Percentiles rank a stretch among this genome's conserved stretches.
These are phyloP conservation scores for Luffa acutangula DNA, from an alignment of 306 rosid genomes.

Conservation along the genomic window DNA sequence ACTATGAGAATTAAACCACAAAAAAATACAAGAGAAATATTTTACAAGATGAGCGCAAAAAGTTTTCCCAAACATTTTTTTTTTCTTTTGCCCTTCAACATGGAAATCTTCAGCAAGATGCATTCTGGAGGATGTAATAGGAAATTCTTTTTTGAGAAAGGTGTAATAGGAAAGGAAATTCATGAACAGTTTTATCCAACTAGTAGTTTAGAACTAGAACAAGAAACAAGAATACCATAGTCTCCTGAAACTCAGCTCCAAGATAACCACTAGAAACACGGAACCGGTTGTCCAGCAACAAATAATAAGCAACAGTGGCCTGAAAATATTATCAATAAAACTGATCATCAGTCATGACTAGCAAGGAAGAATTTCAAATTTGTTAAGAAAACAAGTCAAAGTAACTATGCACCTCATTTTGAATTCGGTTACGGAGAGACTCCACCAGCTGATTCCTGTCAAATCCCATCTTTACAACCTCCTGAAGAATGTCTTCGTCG, in stretches of 20 bases:
- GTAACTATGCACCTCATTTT: conserved; percentile 58
- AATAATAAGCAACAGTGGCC: conserved; percentile 97
- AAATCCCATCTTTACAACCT: conserved; percentile 84
- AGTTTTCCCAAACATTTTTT: background rate
- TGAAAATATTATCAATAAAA: conserved; percentile 33
- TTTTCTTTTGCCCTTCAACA: background rate
- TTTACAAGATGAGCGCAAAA: background rate
- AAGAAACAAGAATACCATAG: conserved; percentile 39
- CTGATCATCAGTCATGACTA: background rate
- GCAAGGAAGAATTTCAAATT: background rate
- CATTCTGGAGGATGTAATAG: background rate
- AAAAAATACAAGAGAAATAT: background rate
- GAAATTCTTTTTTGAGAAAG: too few species aligned
- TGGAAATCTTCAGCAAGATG: background rate
- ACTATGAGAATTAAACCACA: background rate
- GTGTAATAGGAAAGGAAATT: background rate
- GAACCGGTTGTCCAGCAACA: conserved; percentile 81
- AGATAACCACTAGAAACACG: conserved; percentile 89
- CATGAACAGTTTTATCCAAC: background rate
- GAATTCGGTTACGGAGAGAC: conserved; percentile 77
- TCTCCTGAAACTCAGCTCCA: conserved; percentile 96
- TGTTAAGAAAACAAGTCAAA: conserved; percentile 4
- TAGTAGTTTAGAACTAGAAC: background rate
- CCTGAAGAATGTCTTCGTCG: conserved; percentile 88
- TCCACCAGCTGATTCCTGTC: conserved; percentile 70